Percentiles rank a stretch among this genome's conserved stretches.
These are phyloP conservation scores for Dimocarpus longan DNA, from an alignment of 345 rosid genomes.

Conservation along the genomic window DNA sequence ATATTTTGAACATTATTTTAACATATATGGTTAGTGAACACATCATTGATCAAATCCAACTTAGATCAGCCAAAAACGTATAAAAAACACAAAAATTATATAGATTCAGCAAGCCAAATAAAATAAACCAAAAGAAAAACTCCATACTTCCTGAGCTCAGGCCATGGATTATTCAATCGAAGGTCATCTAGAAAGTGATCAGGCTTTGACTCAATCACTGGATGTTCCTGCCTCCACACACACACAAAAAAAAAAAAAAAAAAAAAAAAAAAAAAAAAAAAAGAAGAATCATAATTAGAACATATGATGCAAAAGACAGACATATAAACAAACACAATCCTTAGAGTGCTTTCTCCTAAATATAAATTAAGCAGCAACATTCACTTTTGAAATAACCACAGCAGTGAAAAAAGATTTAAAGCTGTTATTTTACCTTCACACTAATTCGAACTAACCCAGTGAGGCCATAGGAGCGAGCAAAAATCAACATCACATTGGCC, in stretches of 20 bases:
- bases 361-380: not conserved
- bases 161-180: slow-evolving; percentile 95
- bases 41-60: not conserved
- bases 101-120: slow-evolving; percentile 7
- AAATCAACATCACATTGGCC: slow-evolving; percentile 80
- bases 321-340: not conserved
- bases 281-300: not conserved
- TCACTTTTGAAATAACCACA: not conserved
- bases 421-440: slow-evolving; percentile 62
- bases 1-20: slow-evolving; percentile 5
- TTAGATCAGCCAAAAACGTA: not conserved
- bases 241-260: slow-evolving; percentile 17
- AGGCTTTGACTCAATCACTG: slow-evolving; percentile 91
- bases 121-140: slow-evolving; percentile 2
- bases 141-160: slow-evolving; percentile 70
- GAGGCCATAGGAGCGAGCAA: slow-evolving; percentile 97
- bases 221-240: slow-evolving; percentile 64
- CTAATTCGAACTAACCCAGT: slow-evolving; percentile 85
- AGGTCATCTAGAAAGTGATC: slow-evolving; percentile 97
- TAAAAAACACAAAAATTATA: slow-evolving; percentile 10
- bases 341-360: not conserved
- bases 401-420: not conserved
- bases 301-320: not conserved
- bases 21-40: not conserved
- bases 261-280: slow-evolving; percentile 18